Evolutionary conservation across 2,329 filamentous ascomycete species (phyloP).

Genomic region (Fusarium kyushuense): DNA sequence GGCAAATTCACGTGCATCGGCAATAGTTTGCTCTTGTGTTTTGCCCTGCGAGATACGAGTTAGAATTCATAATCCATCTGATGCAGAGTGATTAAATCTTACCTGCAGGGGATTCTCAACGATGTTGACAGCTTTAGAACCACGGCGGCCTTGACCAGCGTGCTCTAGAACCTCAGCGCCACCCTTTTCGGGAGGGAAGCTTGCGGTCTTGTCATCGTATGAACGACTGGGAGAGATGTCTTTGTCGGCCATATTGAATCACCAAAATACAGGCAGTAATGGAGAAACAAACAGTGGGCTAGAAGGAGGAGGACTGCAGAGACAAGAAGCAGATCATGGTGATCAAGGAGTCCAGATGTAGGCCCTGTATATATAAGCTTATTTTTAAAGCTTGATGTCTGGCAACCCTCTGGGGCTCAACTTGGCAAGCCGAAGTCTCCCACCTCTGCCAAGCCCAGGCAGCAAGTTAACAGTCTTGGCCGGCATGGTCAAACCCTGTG

Average conservation of each 20-base stretch:
- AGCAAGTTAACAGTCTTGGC: constrained; percentile 35
- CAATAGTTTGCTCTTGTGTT: constrained; percentile 10
- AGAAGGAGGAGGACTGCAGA: background rate
- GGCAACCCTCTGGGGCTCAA: constrained; percentile 21
- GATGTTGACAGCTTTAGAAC: constrained; percentile 17
- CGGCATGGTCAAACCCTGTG: constrained; percentile 21
- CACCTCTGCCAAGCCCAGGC: constrained; percentile 31
- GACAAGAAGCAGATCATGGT: constrained; percentile 3
- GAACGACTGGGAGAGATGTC: constrained; percentile 19
- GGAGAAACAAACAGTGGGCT: background rate
- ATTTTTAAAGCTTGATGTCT: constrained; percentile 24
- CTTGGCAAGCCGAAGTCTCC: constrained; percentile 24
- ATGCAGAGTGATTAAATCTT: accelerated
- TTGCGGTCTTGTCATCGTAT: constrained; percentile 19
- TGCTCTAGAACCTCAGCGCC: constrained; percentile 22
- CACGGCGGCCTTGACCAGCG: constrained; percentile 11
- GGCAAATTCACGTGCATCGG: constrained; percentile 16
- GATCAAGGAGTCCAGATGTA: background rate
- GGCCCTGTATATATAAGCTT: constrained; percentile 31
- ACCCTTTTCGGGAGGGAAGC: constrained; percentile 14
- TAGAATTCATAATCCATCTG: accelerated
- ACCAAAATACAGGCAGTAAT: background rate
- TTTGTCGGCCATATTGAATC: constrained; percentile 21
- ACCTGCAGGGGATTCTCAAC: constrained; percentile 27
- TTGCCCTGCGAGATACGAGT: background rate